phyloP scores from a whole-genome alignment of 345 rosid genomes.

The Microcos paniculata region DNA sequence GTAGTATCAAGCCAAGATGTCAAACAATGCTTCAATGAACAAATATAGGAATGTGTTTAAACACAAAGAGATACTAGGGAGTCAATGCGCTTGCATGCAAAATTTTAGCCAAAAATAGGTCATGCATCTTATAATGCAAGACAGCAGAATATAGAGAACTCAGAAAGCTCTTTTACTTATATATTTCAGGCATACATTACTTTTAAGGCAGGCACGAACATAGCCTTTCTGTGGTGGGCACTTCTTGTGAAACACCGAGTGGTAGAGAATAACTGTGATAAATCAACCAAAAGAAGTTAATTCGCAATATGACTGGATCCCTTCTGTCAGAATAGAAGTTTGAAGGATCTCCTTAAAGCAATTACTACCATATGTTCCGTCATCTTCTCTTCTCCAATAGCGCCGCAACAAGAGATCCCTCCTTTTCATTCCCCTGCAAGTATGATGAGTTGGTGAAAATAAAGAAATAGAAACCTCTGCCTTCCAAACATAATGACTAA shows the following conservation, averaged over 20 bases:
- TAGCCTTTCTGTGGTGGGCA: conserved; percentile 77
- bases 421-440: conserved; percentile 76
- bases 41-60: neutral
- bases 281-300: conserved; percentile 26
- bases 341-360: conserved; percentile 12
- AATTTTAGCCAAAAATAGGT: neutral
- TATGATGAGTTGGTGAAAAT: conserved; percentile 15
- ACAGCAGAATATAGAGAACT: conserved; percentile 3
- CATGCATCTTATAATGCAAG: neutral
- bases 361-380: conserved; percentile 82
- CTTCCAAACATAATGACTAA: neutral
- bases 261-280: conserved; percentile 83
- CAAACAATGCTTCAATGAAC: neutral
- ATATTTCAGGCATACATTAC: conserved; percentile 78
- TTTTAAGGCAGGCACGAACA: conserved; percentile 93
- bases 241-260: conserved; percentile 90
- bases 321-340: conserved; percentile 9
- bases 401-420: conserved; percentile 84
- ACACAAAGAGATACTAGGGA: neutral
- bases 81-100: neutral
- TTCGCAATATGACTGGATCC: conserved; percentile 9
- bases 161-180: conserved; percentile 11
- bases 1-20: neutral
- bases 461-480: conserved; percentile 17
- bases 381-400: conserved; percentile 98